These are phyloP conservation scores for Pestalotiopsis sp. DNA, from an alignment of 2,329 filamentous ascomycete species.

Conservation along the genomic window DNA sequence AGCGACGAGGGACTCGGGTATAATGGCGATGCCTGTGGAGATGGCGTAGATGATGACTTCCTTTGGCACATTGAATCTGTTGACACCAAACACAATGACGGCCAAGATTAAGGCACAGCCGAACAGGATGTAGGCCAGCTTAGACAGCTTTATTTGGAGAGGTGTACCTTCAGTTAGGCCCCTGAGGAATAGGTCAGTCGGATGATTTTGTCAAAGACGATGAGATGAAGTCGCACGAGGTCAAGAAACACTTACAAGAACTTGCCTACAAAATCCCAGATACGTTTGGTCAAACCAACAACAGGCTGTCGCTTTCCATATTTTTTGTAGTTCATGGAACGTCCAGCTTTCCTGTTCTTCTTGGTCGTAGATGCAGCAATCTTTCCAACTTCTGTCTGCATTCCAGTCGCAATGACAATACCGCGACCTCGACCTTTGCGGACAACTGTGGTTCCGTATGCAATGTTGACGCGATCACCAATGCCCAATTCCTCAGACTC, in stretches of 20 bases:
- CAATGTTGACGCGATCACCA: slow-evolving; percentile 74
- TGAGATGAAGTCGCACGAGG: not conserved
- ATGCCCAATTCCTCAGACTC: slow-evolving; percentile 62
- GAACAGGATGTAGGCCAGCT: slow-evolving; percentile 77
- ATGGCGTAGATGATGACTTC: slow-evolving; percentile 62
- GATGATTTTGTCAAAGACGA: not conserved
- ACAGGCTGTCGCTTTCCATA: slow-evolving; percentile 54
- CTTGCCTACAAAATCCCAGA: slow-evolving; percentile 53
- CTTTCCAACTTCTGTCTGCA: slow-evolving; percentile 71
- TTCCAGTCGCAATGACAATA: slow-evolving; percentile 73
- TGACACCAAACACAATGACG: slow-evolving; percentile 60
- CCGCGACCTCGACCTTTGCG: slow-evolving; percentile 74
- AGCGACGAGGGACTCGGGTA: slow-evolving; percentile 67
- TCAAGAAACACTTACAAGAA: slow-evolving; percentile 35
- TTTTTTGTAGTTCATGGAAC: slow-evolving; percentile 56
- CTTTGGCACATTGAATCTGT: slow-evolving; percentile 51
- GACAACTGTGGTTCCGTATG: slow-evolving; percentile 73
- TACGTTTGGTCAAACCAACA: slow-evolving; percentile 48
- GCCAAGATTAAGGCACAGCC: slow-evolving; percentile 65
- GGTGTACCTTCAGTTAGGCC: slow-evolving; percentile 71
- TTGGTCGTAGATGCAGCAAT: slow-evolving; percentile 62
- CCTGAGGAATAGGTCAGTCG: slow-evolving; percentile 31
- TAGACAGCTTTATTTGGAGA: slow-evolving; percentile 76
- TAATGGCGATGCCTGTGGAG: slow-evolving; percentile 62
- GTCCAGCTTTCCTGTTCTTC: slow-evolving; percentile 57